These are phyloP conservation scores for Nicotiana tomentosiformis DNA, from an alignment of 257 asterid species.

Conservation along the genomic window DNA sequence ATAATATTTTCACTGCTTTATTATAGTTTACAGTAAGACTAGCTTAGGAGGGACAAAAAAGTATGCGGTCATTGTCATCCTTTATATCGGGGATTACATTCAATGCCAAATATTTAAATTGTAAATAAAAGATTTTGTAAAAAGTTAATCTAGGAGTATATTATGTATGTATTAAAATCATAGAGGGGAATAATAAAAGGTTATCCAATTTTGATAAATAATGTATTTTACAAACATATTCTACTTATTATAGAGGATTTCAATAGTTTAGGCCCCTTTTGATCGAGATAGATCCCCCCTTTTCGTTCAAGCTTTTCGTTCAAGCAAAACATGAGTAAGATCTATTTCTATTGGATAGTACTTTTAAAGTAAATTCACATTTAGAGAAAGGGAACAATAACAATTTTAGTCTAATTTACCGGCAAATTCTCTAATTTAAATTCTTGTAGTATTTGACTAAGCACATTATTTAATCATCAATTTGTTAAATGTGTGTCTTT, in stretches of 20 bases:
- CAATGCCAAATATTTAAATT: not conserved
- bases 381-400: too few species aligned
- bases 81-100: constrained; percentile 2
- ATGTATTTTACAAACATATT: not conserved
- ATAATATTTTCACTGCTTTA: not conserved
- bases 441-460: too few species aligned
- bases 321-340: too few species aligned
- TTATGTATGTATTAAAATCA: not conserved
- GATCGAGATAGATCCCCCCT: too few species aligned
- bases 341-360: too few species aligned
- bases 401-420: too few species aligned
- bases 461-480: too few species aligned
- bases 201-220: not conserved
- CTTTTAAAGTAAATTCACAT: too few species aligned
- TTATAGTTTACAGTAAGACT: not conserved
- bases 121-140: not conserved
- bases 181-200: not conserved
- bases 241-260: not conserved
- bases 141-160: not conserved
- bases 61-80: not conserved
- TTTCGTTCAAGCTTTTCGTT: too few species aligned
- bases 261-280: too few species aligned
- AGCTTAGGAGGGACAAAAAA: constrained; percentile 7
- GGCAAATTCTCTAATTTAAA: too few species aligned
- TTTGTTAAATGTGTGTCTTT: too few species aligned